phyloP scores from a whole-genome alignment of 306 rosid species.

The Cucurbita moschata region DNA sequence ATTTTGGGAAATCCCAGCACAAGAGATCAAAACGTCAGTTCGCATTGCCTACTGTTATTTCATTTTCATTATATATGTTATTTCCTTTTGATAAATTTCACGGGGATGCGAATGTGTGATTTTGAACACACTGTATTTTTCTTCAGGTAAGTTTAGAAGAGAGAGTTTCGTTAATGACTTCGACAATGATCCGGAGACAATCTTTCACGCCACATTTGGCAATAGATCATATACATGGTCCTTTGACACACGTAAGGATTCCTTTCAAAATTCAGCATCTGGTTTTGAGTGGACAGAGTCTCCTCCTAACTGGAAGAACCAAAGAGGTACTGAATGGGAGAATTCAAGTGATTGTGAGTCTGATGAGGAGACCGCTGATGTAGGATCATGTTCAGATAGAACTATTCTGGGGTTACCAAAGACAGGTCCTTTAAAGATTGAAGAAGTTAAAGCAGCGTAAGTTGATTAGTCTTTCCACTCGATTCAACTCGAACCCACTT shows the following conservation, averaged over 20 bases:
- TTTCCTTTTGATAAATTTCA: not conserved
- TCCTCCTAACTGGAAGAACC: constrained; percentile 30
- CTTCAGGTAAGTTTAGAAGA: constrained; percentile 24
- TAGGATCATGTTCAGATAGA: constrained; percentile 53
- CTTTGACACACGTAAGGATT: constrained; percentile 18
- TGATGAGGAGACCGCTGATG: constrained; percentile 23
- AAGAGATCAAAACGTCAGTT: constrained; percentile 48
- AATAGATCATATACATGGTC: constrained; percentile 50
- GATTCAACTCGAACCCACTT: not conserved
- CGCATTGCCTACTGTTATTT: not conserved
- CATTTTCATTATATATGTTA: not conserved
- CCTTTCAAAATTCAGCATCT: constrained; percentile 23
- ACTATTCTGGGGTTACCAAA: constrained; percentile 64
- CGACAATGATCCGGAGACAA: constrained; percentile 31
- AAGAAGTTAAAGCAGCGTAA: constrained; percentile 86
- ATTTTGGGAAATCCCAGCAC: constrained; percentile 25
- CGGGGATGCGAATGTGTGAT: no score
- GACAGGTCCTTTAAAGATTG: constrained; percentile 62
- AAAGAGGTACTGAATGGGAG: constrained; percentile 25
- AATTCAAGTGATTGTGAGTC: constrained; percentile 41
- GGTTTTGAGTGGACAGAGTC: constrained; percentile 58
- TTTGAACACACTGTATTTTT: not conserved
- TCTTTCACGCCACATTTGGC: constrained; percentile 44
- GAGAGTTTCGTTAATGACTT: constrained; percentile 25
- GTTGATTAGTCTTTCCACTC: constrained; percentile 7